phyloP scores from a whole-genome alignment of 2,329 filamentous ascomycete species.

The Colletotrichum somersetense region DNA sequence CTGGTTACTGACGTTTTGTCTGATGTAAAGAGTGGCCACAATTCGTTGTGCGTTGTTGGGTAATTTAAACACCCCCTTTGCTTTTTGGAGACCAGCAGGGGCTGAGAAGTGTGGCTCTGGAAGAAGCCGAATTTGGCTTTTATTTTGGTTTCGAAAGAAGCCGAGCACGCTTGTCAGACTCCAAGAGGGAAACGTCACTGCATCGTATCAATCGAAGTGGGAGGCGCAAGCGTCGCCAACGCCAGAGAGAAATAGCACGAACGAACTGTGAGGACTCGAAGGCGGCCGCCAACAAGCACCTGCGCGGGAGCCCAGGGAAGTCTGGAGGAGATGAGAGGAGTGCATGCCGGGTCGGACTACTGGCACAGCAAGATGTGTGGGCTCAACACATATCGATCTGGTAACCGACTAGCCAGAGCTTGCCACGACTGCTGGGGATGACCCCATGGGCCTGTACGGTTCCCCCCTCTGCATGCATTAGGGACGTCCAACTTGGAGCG shows the following conservation, averaged over 20 bases:
- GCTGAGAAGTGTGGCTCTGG: background rate
- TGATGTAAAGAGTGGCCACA: background rate
- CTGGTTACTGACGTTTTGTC: background rate
- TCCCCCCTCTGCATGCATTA: slow-evolving; percentile 47
- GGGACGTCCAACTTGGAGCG: slow-evolving; percentile 28
- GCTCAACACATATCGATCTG: slow-evolving; percentile 34
- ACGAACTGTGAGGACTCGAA: background rate
- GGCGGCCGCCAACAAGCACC: background rate
- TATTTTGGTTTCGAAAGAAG: background rate
- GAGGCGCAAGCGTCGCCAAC: background rate
- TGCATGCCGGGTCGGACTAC: slow-evolving; percentile 22
- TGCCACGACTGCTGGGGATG: slow-evolving; percentile 52
- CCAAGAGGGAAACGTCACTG: background rate
- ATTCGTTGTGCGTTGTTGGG: slow-evolving; percentile 5
- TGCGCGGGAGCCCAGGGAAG: background rate
- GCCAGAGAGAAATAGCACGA: slow-evolving; percentile 4
- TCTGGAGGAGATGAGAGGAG: background rate
- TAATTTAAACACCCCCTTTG: too few species aligned
- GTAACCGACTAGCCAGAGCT: slow-evolving; percentile 49
- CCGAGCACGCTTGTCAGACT: background rate
- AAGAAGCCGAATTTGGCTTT: slow-evolving; percentile 8
- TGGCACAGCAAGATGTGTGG: slow-evolving; percentile 35
- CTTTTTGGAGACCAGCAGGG: background rate
- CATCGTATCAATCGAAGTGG: background rate
- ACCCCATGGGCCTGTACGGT: slow-evolving; percentile 39